Conservation (phyloP, 306 rosid genomes). For the Oemleria cerasiformis region DNA sequence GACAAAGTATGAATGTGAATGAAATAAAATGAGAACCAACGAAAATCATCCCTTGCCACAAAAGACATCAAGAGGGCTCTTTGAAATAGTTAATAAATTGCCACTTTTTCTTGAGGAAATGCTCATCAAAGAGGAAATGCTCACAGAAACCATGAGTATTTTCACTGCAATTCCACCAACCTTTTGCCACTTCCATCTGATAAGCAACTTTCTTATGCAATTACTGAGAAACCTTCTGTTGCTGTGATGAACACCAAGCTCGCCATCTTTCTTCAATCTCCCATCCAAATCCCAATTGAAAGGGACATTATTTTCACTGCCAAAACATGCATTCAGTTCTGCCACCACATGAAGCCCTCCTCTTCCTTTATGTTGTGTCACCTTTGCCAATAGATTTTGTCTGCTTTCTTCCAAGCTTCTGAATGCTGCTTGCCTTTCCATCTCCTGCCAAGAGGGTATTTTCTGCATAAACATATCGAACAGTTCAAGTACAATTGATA, state of each 20-base stretch:
- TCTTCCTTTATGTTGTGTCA: slow-evolving; percentile 27
- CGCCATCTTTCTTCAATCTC: background rate
- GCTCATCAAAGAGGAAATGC: slow-evolving; percentile 7
- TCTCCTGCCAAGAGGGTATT: slow-evolving; percentile 23
- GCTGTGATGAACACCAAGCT: background rate
- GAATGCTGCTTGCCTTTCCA: slow-evolving; percentile 23
- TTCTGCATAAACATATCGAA: slow-evolving; percentile 12
- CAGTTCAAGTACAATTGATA: too few species aligned
- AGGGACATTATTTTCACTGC: slow-evolving; percentile 6
- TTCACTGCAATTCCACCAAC: slow-evolving; percentile 24
- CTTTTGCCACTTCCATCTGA: slow-evolving; percentile 17
- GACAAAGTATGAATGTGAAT: background rate
- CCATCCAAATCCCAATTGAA: slow-evolving; percentile 8
- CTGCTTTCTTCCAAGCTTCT: slow-evolving; percentile 33
- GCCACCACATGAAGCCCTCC: slow-evolving; percentile 25
- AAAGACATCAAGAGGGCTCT: slow-evolving; percentile 21
- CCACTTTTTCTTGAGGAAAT: slow-evolving; percentile 7
- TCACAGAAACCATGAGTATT: slow-evolving; percentile 15
- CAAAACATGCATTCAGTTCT: slow-evolving; percentile 31
- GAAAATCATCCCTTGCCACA: slow-evolving; percentile 27
- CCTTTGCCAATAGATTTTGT: slow-evolving; percentile 18
- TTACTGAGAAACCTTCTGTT: slow-evolving; percentile 4
- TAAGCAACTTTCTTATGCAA: background rate
- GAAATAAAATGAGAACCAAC: background rate
- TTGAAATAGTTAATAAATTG: slow-evolving; percentile 4